Evolutionary conservation across 169 alveolate genomes (phyloP).

Genomic region (Plasmodium fragile): DNA sequence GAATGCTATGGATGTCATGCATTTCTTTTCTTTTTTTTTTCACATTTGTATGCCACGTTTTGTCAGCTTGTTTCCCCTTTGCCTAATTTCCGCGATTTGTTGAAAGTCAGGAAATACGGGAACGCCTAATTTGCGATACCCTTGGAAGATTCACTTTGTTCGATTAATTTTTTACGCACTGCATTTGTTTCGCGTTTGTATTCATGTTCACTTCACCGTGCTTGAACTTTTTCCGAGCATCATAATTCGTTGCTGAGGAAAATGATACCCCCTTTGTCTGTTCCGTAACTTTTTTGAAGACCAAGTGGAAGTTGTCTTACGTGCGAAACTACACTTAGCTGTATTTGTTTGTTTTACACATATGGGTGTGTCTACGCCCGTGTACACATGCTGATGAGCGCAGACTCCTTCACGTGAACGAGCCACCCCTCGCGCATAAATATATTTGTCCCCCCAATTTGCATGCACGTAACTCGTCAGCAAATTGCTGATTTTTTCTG

Average conservation of each 20-base stretch:
- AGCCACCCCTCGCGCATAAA: not conserved
- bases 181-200: not conserved
- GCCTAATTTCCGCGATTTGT: slow-evolving; percentile 1
- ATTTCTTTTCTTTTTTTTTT: slow-evolving; percentile 1
- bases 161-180: slow-evolving; percentile 3
- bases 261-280: slow-evolving; percentile 5
- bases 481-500: not conserved
- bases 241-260: not conserved
- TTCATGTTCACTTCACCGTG: not conserved
- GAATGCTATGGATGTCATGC: slow-evolving; percentile 6
- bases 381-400: not conserved
- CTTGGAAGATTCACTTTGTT: slow-evolving; percentile 2
- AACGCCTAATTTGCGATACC: not conserved
- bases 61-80: not conserved
- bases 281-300: slow-evolving; percentile 3
- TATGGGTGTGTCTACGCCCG: slow-evolving; percentile 8
- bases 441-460: not conserved
- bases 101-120: not conserved
- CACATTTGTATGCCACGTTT: not conserved
- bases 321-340: not conserved
- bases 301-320: not conserved
- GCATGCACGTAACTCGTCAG: not conserved
- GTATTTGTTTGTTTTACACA: not conserved
- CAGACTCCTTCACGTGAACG: slow-evolving; percentile 8
- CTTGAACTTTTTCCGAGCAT: not conserved